phyloP scores from a whole-genome alignment of 495 filamentous ascomycete genomes.

The Amphirosellinia nigrospora region DNA sequence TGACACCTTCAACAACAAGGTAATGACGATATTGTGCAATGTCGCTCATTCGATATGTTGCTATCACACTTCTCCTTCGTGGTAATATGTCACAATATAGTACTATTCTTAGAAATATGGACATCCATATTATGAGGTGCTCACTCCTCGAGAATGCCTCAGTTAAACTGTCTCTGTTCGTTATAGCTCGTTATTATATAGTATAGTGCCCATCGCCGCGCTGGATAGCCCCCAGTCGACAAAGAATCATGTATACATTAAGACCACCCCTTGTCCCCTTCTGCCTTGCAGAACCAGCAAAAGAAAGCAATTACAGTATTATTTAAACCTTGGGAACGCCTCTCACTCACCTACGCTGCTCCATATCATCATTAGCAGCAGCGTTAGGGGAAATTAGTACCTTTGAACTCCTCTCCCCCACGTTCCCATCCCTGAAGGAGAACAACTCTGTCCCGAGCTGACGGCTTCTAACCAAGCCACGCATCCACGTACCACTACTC shows the following conservation, averaged over 20 bases:
- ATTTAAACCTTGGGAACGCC: background rate
- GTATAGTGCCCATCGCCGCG: too few species aligned
- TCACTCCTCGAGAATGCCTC: background rate
- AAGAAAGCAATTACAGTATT: background rate
- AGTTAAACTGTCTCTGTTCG: background rate
- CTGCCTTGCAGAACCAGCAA: background rate
- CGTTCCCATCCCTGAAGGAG: too few species aligned
- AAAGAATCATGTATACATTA: background rate
- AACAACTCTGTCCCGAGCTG: too few species aligned
- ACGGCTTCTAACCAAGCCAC: too few species aligned
- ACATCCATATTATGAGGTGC: background rate
- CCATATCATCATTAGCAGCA: background rate
- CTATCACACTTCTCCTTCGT: background rate
- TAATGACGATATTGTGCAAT: conserved; percentile 12
- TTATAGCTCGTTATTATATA: background rate
- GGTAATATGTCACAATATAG: background rate
- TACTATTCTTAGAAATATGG: background rate
- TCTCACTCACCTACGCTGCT: background rate
- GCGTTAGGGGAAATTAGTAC: background rate
- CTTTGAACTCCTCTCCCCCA: background rate
- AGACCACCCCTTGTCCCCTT: background rate
- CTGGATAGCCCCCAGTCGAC: background rate
- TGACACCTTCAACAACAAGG: background rate
- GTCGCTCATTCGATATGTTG: background rate
- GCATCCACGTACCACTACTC: too few species aligned